Evolutionary conservation across 2,329 filamentous ascomycete species (phyloP).

Genomic region (Botrytis medusae): DNA sequence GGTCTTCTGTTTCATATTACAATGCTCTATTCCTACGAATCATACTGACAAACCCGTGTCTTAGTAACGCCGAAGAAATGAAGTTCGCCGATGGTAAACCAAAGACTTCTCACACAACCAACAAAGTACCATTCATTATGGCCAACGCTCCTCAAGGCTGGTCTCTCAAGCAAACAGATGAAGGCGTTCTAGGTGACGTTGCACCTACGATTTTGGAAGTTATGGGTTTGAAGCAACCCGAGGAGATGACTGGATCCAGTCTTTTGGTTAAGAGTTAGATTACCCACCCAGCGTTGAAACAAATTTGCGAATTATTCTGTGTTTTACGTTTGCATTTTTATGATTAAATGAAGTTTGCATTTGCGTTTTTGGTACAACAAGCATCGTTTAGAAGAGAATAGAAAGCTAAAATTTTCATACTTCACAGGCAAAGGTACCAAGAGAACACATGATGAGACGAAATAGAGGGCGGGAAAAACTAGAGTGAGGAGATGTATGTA

Average conservation of each 20-base stretch:
- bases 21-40: background rate
- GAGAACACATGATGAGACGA: slow-evolving; percentile 35
- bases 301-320: slow-evolving; percentile 8
- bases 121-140: slow-evolving; percentile 98
- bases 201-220: slow-evolving; percentile 88
- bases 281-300: slow-evolving; percentile 21
- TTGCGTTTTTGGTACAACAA: slow-evolving; percentile 11
- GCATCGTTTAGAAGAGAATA: slow-evolving; percentile 20
- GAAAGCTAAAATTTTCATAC: slow-evolving; percentile 26
- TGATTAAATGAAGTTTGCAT: background rate
- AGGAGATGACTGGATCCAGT: slow-evolving; percentile 87
- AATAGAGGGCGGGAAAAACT: slow-evolving; percentile 3
- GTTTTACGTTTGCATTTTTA: slow-evolving; percentile 19
- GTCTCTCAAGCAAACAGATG: slow-evolving; percentile 69
- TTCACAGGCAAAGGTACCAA: slow-evolving; percentile 35
- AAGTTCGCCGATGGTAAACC: slow-evolving; percentile 92
- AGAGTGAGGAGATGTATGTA: slow-evolving; percentile 3
- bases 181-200: slow-evolving; percentile 91
- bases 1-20: slow-evolving; percentile 36
- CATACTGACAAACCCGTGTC: slow-evolving; percentile 32
- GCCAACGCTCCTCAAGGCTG: slow-evolving; percentile 90
- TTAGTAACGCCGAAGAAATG: slow-evolving; percentile 93
- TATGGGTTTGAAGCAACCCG: slow-evolving; percentile 88
- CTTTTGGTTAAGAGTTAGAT: slow-evolving; percentile 69
- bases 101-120: slow-evolving; percentile 97